Base-by-base conservation (phyloP, 306 rosid genomes). In the Prinsepia uniflora region DNA sequence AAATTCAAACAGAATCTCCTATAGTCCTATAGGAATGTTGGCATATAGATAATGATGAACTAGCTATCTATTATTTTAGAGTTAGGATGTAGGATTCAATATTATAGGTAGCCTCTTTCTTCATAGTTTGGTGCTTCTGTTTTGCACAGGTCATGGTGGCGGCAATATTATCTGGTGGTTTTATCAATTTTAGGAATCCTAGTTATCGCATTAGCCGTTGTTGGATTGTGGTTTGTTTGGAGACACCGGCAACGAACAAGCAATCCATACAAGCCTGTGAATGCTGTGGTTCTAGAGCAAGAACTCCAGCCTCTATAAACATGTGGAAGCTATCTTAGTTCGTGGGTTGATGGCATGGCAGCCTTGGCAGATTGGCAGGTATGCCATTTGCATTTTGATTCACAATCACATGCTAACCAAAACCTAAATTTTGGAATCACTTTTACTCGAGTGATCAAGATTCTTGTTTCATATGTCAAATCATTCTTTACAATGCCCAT, bases 231-330 rank as follows among this genome's bases (percentile, higher is more conserved):
- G 90, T 76, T 89, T 78, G 44, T 87, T 64, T 86, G 80, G 88
- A 94, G 86, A 80, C 76, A 73, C 44, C 83, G 84, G 57, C 90
- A 83, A 62, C 81, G 76, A 72, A 24, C 72, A 1, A 63, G 72
- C 79, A 85, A 77, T 78, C 63, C 83, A 8, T 95, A 95, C 79
- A 86, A 86, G 86, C 96, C 96, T 6, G 92, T 94, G 63, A 54
- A 84, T 73, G 86, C 41, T 39, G 85, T 76, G 49, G 83, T 44
- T 67, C 85, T 87, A 1, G 99, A 95, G 86, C 96, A 91, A 74
- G 99, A 95, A 78, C 99, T 95, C 67, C 99, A 89, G 79, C 91
- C 97, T 10, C 68, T 94, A 43, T 89, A 80, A 91, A 84, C 74
- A 18, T 58, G 12, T 12, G 42, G 74, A 58, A 50, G 81, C 71